Conservation (phyloP, 306 rosid genomes). For the Cucurbita pepo region DNA sequence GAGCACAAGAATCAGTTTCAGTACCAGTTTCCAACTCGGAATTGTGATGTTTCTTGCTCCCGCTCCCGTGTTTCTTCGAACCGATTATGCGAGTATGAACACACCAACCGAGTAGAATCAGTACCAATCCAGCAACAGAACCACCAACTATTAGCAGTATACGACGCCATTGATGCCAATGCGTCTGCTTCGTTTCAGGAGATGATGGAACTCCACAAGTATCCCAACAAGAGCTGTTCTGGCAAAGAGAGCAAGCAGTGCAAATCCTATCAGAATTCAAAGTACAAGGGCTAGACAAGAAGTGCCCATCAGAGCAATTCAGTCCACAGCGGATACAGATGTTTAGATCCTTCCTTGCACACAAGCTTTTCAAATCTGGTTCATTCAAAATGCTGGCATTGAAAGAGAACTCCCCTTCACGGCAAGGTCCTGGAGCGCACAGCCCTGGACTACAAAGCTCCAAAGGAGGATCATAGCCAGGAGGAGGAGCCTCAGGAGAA, state of each 20-base stretch:
- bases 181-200: slow-evolving; percentile 17
- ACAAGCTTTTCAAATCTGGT: slow-evolving; percentile 54
- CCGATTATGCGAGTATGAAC: slow-evolving; percentile 10
- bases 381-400: slow-evolving; percentile 65
- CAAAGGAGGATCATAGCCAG: slow-evolving; percentile 63
- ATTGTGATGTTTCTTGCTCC: slow-evolving; percentile 35
- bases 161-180: slow-evolving; percentile 35
- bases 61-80: slow-evolving; percentile 1
- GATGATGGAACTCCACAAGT: slow-evolving; percentile 43
- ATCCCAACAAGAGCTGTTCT: slow-evolving; percentile 64
- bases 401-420: slow-evolving; percentile 41
- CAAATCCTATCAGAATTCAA: slow-evolving; percentile 56
- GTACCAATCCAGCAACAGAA: slow-evolving; percentile 29
- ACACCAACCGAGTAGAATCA: slow-evolving; percentile 43
- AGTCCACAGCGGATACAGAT: slow-evolving; percentile 82
- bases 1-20: slow-evolving; percentile 21
- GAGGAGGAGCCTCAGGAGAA: slow-evolving; percentile 17
- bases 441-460: slow-evolving; percentile 86
- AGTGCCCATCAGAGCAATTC: slow-evolving; percentile 64
- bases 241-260: slow-evolving; percentile 91
- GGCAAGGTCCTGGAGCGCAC: slow-evolving; percentile 39
- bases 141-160: slow-evolving; percentile 37
- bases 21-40: slow-evolving; percentile 34
- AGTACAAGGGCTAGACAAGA: slow-evolving; percentile 72
- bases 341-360: slow-evolving; percentile 49